phyloP scores from a whole-genome alignment of 2,329 filamentous ascomycete species.

The Arthrocladium fulminans region DNA sequence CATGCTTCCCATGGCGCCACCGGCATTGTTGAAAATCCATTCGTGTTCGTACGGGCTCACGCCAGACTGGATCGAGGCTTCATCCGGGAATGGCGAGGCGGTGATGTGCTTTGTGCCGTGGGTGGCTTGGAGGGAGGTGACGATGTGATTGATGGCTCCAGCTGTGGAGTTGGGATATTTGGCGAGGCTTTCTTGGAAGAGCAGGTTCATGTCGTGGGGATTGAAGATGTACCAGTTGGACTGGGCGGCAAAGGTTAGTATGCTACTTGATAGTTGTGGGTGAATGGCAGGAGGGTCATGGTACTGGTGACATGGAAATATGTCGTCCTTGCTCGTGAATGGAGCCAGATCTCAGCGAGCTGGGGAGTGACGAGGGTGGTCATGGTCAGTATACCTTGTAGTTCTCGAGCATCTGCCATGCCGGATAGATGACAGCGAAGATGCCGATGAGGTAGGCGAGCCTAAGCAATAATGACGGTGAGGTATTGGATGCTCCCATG shows the following conservation, averaged over 20 bases:
- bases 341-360: too few relatives aligned
- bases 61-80: conserved; percentile 9
- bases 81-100: conserved; percentile 10
- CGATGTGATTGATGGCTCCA: conserved; percentile 56
- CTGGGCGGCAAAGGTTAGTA: too few relatives aligned
- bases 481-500: not conserved
- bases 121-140: conserved; percentile 45
- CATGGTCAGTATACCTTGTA: conserved; percentile 3
- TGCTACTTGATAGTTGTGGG: too few relatives aligned
- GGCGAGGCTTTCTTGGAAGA: conserved; percentile 18
- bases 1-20: conserved; percentile 79
- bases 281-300: too few relatives aligned
- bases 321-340: too few relatives aligned
- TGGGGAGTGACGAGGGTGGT: too few relatives aligned
- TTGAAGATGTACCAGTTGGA: conserved; percentile 22
- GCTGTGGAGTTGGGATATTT: conserved; percentile 37
- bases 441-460: conserved; percentile 3
- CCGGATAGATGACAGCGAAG: conserved; percentile 4
- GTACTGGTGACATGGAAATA: too few relatives aligned
- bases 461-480: not conserved
- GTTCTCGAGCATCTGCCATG: conserved; percentile 4
- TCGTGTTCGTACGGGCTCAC: conserved; percentile 42
- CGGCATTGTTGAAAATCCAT: conserved; percentile 82
- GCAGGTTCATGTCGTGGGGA: conserved; percentile 17
- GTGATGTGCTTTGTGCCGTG: conserved; percentile 23